Conservation (phyloP, 805 yeast species). For the Spencermartinsiella europaea region DNA sequence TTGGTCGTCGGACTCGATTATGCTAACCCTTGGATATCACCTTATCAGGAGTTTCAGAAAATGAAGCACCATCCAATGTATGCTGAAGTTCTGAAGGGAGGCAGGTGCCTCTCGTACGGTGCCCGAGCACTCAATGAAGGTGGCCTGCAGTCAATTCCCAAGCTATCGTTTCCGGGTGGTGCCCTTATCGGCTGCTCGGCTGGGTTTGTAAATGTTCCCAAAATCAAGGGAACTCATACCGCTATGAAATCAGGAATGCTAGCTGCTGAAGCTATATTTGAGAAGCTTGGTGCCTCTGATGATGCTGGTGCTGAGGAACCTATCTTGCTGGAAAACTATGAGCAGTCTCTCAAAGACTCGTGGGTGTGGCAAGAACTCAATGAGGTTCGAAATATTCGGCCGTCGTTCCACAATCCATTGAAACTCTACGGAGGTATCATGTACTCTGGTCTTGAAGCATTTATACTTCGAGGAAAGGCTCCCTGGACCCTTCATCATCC, state of each 20-base stretch:
- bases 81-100: slow-evolving; percentile 68
- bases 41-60: slow-evolving; percentile 91
- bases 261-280: slow-evolving; percentile 81
- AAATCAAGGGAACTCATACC: slow-evolving; percentile 95
- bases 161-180: slow-evolving; percentile 92
- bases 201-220: slow-evolving; percentile 96
- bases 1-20: slow-evolving; percentile 94
- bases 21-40: slow-evolving; percentile 89
- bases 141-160: slow-evolving; percentile 90
- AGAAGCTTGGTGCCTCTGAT: slow-evolving; percentile 38
- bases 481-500: slow-evolving; percentile 83
- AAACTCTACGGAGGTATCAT: slow-evolving; percentile 78
- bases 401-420: slow-evolving; percentile 75
- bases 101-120: slow-evolving; percentile 88
- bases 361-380: slow-evolving; percentile 85
- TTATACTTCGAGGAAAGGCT: slow-evolving; percentile 69
- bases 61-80: slow-evolving; percentile 92
- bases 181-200: slow-evolving; percentile 92
- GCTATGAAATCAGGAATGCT: slow-evolving; percentile 95
- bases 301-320: slow-evolving; percentile 19
- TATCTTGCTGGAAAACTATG: slow-evolving; percentile 44
- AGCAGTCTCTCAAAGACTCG: slow-evolving; percentile 59
- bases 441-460: slow-evolving; percentile 78
- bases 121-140: slow-evolving; percentile 98
- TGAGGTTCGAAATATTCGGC: slow-evolving; percentile 85